Percentiles rank a stretch among this genome's conserved stretches.
These are phyloP conservation scores for Alopecurus myosuroides DNA, from an alignment of 176 grass and related monocot genomes.

Conservation along the genomic window DNA sequence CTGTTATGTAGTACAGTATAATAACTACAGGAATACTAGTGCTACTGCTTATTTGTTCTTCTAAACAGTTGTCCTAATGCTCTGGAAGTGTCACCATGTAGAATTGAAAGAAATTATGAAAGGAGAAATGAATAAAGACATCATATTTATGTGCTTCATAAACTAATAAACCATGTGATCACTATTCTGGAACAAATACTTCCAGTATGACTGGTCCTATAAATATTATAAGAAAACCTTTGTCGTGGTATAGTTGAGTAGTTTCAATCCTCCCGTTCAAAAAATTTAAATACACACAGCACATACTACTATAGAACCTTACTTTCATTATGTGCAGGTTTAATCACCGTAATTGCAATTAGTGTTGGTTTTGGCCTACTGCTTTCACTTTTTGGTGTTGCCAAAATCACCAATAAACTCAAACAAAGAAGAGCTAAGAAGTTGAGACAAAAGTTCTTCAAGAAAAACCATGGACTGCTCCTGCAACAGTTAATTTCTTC, in stretches of 20 bases:
- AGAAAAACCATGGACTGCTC: slow-evolving; percentile 41
- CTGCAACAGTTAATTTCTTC: slow-evolving; percentile 39
- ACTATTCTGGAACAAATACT: not conserved
- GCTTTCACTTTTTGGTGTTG: slow-evolving; percentile 1
- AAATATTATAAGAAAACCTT: not conserved
- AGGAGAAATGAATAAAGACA: not conserved
- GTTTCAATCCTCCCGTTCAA: too few species aligned
- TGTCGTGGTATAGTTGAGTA: not conserved
- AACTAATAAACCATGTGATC: not conserved
- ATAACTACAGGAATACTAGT: not conserved
- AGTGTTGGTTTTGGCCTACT: slow-evolving; percentile 31
- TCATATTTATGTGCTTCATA: not conserved
- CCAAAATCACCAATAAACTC: not conserved
- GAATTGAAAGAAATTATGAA: not conserved
- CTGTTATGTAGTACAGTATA: not conserved
- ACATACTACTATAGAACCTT: too few species aligned
- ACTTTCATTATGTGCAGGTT: not conserved
- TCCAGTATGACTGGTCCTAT: not conserved
- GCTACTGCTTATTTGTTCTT: not conserved
- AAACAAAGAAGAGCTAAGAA: slow-evolving; percentile 12
- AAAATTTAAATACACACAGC: too few species aligned
- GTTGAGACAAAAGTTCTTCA: slow-evolving; percentile 26
- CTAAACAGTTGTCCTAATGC: not conserved
- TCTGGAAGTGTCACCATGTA: not conserved
- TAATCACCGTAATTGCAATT: slow-evolving; percentile 32